Base-by-base conservation (phyloP, 1,139 yeast genomes). In the Debaryomyces subglobosus region DNA sequence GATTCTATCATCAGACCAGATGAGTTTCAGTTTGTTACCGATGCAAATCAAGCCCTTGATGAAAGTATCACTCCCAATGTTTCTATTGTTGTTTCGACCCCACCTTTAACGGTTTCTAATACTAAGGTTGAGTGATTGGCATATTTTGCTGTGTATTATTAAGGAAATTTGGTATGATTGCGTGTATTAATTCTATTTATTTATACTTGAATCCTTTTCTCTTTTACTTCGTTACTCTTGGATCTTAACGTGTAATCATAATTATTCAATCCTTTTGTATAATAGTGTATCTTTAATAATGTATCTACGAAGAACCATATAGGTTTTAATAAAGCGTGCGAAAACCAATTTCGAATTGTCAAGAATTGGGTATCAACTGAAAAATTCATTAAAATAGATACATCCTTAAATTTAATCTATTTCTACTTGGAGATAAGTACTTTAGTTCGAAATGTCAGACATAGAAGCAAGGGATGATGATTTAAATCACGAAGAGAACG, bases 81-180 rank as follows among this genome's bases (percentile, higher is more conserved):
- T 30, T 65, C 61, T 10, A 63, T 64, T 20, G 54, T 64, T 42
- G 63, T 64, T 6, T 61, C 68, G 4, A 61, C 68, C 5, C 67
- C 71, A 34, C 57, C 67, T 4, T 49, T 56, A 23, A 43, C 54
- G 10, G 35, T 32, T 7, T 54, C 61, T 1, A 15, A 43, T 10
- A 35, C 24, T 7, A 18, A 25, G 15, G 36, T 18, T n/a, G 25
- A 16, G 1, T 29, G 27, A 25, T 12, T 25, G 10, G 23, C 16
- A 18, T 16, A 7, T 13, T 21, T 18, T 40, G 36, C 29, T 20
- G 24, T 8, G 23, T 10, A 18, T 30, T 13, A 29, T 3, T 27
- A 10, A 32, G 20, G 12, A 9, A 16, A 8, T 35, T 39, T 30
- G 21, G 43, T 30, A 30, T n/a, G 36, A 40, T n/a, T 32, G 23